Evolutionary conservation across 2,329 filamentous ascomycete species (phyloP).

Genomic region (Cladosporium sp.): DNA sequence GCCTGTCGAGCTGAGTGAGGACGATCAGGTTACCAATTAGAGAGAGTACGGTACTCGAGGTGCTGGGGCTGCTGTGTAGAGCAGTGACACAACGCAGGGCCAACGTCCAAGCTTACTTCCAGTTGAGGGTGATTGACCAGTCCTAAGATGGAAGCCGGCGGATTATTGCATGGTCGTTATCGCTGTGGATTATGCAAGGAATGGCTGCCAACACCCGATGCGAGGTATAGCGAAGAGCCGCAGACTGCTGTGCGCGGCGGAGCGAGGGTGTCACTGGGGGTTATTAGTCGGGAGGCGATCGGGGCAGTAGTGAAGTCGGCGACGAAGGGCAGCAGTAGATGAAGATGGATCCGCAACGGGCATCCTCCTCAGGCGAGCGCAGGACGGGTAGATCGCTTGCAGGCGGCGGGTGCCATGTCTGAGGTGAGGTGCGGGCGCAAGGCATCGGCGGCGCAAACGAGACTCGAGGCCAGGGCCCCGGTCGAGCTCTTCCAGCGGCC

Average conservation of each 20-base stretch:
- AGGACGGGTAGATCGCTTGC: slow-evolving; percentile 10
- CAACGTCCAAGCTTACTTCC: slow-evolving; percentile 11
- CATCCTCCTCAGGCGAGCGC: slow-evolving; percentile 1
- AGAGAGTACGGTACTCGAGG: background rate
- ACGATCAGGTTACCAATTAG: slow-evolving; percentile 5
- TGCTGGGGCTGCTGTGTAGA: background rate
- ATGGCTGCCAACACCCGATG: slow-evolving; percentile 9
- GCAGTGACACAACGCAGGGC: slow-evolving; percentile 10
- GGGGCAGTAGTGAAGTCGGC: background rate
- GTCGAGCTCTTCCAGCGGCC: background rate
- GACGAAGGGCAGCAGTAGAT: slow-evolving; percentile 3
- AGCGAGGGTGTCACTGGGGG: background rate
- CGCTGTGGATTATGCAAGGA: slow-evolving; percentile 12
- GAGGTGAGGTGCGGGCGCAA: background rate
- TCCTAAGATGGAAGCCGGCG: slow-evolving; percentile 7
- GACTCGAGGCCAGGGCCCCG: slow-evolving; percentile 4
- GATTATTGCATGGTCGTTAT: slow-evolving; percentile 12
- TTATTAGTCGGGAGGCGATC: background rate
- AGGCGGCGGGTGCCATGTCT: slow-evolving; percentile 1
- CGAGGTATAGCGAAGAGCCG: slow-evolving; percentile 6
- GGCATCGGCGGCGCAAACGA: slow-evolving; percentile 10
- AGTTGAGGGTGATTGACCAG: slow-evolving; percentile 11
- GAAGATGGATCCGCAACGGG: slow-evolving; percentile 4
- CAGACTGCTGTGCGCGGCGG: background rate
- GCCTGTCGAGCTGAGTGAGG: slow-evolving; percentile 1